Conservation (phyloP, 2,329 filamentous ascomycete genomes). For the Waltergamsia citrina region DNA sequence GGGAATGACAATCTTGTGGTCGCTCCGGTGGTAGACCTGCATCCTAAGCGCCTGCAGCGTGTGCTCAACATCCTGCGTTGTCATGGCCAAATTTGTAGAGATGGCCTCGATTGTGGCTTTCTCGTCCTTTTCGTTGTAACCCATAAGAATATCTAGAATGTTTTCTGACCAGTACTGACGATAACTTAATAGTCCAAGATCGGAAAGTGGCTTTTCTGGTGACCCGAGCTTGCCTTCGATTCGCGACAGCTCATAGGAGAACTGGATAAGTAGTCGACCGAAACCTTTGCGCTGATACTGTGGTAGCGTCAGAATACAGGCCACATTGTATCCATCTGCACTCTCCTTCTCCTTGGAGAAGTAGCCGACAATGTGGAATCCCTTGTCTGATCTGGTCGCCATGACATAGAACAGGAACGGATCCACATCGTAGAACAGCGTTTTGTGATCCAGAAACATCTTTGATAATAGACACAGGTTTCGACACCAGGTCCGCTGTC, state of each 20-base stretch:
- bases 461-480: slow-evolving; percentile 93
- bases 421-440: slow-evolving; percentile 98
- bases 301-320: slow-evolving; percentile 91
- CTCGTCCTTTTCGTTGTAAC: slow-evolving; percentile 56
- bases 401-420: slow-evolving; percentile 99
- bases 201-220: slow-evolving; percentile 91
- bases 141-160: slow-evolving; percentile 77
- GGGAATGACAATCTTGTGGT: slow-evolving; percentile 91
- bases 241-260: slow-evolving; percentile 93
- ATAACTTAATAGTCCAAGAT: slow-evolving; percentile 87
- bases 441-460: slow-evolving; percentile 96
- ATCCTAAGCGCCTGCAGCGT: slow-evolving; percentile 91
- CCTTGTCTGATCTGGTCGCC: slow-evolving; percentile 79
- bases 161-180: slow-evolving; percentile 97
- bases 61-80: slow-evolving; percentile 92
- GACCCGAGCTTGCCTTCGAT: slow-evolving; percentile 92
- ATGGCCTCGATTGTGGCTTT: slow-evolving; percentile 81
- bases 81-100: slow-evolving; percentile 77
- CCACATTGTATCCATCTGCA: slow-evolving; percentile 93
- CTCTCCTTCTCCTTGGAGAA: slow-evolving; percentile 99
- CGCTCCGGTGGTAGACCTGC: slow-evolving; percentile 91
- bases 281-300: slow-evolving; percentile 96
- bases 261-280: slow-evolving; percentile 87
- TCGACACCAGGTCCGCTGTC: slow-evolving; percentile 92
- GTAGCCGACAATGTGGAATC: slow-evolving; percentile 96